These are phyloP conservation scores for Psilocybe subaeruginosa DNA, from an alignment of 768 basidiomycete genomes.

Conservation along the genomic window DNA sequence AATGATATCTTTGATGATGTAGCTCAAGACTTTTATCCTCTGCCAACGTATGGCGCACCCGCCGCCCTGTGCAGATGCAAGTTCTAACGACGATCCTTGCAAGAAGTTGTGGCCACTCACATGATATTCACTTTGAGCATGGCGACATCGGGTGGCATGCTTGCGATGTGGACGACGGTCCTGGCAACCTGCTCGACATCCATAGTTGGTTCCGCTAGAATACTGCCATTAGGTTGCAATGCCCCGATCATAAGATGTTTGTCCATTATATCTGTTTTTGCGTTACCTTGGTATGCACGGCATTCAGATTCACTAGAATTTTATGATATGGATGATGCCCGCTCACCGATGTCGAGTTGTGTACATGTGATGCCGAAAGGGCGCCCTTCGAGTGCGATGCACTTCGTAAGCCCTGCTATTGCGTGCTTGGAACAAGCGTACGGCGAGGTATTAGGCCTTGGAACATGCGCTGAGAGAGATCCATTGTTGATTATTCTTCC, in stretches of 20 bases:
- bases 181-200: conserved; percentile 74
- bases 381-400: conserved; percentile 77
- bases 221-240: conserved; percentile 70
- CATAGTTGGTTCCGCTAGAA: conserved; percentile 63
- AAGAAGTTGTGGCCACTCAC: conserved; percentile 35
- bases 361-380: conserved; percentile 74
- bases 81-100: neutral
- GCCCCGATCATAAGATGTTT: conserved; percentile 46
- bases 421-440: conserved; percentile 87
- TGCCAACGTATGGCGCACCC: conserved; percentile 31
- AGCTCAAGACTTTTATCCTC: conserved; percentile 22
- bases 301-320: neutral
- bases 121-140: conserved; percentile 76
- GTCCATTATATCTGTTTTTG: conserved; percentile 61
- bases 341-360: conserved; percentile 81
- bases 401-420: conserved; percentile 75
- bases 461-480: conserved; percentile 71
- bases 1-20: neutral
- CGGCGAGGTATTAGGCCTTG: conserved; percentile 62
- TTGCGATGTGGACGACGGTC: conserved; percentile 71
- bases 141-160: conserved; percentile 68
- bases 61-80: conserved; percentile 24
- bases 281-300: conserved; percentile 55
- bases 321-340: neutral
- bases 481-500: conserved; percentile 88